Evolutionary conservation across 2,329 filamentous ascomycete genomes (phyloP).

Genomic region (Trichophyton equinum): DNA sequence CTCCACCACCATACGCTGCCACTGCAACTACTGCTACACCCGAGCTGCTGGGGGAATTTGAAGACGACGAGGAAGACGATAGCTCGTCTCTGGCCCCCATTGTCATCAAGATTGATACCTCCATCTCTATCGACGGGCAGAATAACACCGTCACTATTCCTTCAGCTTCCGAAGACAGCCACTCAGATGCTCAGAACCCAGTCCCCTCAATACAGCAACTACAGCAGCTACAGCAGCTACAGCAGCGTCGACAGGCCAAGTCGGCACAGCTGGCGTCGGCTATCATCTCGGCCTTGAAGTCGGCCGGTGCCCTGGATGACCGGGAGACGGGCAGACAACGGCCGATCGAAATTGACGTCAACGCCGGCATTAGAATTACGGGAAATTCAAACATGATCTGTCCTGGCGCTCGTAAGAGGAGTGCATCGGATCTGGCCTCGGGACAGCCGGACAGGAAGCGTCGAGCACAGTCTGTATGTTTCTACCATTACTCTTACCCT

Average conservation of each 20-base stretch:
- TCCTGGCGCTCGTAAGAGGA: constrained; percentile 8
- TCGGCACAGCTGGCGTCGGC: constrained; percentile 18
- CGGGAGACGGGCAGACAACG: constrained; percentile 9
- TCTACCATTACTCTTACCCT: no score
- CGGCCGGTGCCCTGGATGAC: constrained; percentile 12
- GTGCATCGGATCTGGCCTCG: neutral
- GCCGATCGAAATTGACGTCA: constrained; percentile 19
- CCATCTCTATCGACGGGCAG: constrained; percentile 24
- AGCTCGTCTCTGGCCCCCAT: constrained; percentile 14
- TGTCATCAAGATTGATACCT: constrained; percentile 25
- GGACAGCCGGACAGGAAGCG: constrained; percentile 4
- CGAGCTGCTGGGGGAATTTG: neutral
- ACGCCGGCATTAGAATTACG: constrained; percentile 21
- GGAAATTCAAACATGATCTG: constrained; percentile 21
- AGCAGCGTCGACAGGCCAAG: constrained; percentile 17
- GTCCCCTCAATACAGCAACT: neutral
- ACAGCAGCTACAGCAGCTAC: constrained; percentile 12
- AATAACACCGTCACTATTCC: constrained; percentile 23
- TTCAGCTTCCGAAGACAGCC: constrained; percentile 6
- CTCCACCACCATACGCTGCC: constrained; percentile 19
- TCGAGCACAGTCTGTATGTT: constrained; percentile 11
- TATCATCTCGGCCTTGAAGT: constrained; percentile 17
- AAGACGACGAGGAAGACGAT: constrained; percentile 15
- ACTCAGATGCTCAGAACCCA: neutral
- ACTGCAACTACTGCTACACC: neutral